Evolutionary conservation across 352 stramenopile genomes (phyloP), one percentile per base, ranked within the genome.

Genomic region (Globisporangium takayamanum): DNA sequence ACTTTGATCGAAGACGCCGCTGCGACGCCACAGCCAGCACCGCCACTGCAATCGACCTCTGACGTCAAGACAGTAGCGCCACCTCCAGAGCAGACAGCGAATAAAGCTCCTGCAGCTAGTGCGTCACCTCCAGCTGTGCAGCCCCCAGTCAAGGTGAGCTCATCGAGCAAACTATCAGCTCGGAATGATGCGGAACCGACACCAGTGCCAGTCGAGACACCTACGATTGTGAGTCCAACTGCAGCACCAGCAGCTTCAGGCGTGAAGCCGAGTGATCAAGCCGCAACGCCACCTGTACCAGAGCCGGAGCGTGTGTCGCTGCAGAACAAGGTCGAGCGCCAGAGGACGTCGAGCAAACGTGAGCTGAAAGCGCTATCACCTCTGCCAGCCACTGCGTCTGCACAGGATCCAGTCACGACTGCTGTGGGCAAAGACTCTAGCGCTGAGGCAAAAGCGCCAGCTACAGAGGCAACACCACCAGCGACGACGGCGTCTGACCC

Each of bases 1-100:
- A 68, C 59, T 5, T 47, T 85, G 25, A 50, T 82, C 14, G 69
- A 78, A 7, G 42, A 59, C 8, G 20, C 30, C 5, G 26, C 3
- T 5, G 7, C n/a, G 2, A 20, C 28, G 8, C 36, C 25, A 3
- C 55, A 59, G 39, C n/a, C 7, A 12, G n/a, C 33, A 12, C n/a
- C 18, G 25, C 20, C 18, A 20, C 18, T 22, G 2, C 18, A 15
- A 55, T 25, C 47, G 2, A 41, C 15, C 37, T 37, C 44, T 25
- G 25, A 49, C 44, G 44, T 15, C 44, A 49, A 25, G 25, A 28
- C 14, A 8, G 41, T 47, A 18, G 15, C 14, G 14, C 41, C 41
- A 22, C 41, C 41, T 47, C 14, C 20, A 47, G 41, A 46, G 3
- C 14, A 25, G n/a, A 6, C 5, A 49, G n/a, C 44, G 14, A 10